Evolutionary conservation across 169 alveolate species (phyloP), one percentile per base, ranked within the genome.

Genomic region (Eimeria brunetti): DNA sequence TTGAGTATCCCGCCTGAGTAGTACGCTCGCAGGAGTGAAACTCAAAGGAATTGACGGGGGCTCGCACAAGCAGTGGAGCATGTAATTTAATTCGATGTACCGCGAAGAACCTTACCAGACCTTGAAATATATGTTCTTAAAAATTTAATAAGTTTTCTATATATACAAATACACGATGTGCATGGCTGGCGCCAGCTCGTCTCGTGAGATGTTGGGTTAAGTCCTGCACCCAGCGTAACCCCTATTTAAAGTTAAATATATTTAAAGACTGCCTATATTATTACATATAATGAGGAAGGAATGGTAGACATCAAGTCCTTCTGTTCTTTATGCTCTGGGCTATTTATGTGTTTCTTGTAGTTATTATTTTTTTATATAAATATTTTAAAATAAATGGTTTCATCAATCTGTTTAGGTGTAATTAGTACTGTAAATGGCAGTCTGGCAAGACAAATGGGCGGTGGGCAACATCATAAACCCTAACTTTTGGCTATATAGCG

Each of bases 1-100:
- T 38, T 89, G 24, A 58, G 84, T 67, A 67, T 89, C 94, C 46
- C 94, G 94, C 94, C 94, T 58, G 73, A 67, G 94, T 60, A 89
- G 94, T 89, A 36, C 73, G 53, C 78, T 89, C 56, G 76, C 88
- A 51, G 27, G 67, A 36, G 38, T 53, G 38, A 49, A 51, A 51
- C 71, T 62, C 56, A 84, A 84, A 3, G 44, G 53, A 84, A 84
- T 69, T 69, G 80, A 41, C 46, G 53, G 83, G 53, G 83, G 83
- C 44, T 58, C 67, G 67, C 67, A 58, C 67, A 58, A 58, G 67
- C 67, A 24, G 22, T 58, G 67, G 67, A 58, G 67, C 67, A 58
- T 58, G 67, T 58, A 24, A 24, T 58, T 24, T 58, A 58, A 58
- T 58, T 58, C 67, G 67, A 2, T 58, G 67, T 2, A 58, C 14